Conservation (phyloP, 2,329 filamentous ascomycete genomes). For the Scytalidium lignicola region DNA sequence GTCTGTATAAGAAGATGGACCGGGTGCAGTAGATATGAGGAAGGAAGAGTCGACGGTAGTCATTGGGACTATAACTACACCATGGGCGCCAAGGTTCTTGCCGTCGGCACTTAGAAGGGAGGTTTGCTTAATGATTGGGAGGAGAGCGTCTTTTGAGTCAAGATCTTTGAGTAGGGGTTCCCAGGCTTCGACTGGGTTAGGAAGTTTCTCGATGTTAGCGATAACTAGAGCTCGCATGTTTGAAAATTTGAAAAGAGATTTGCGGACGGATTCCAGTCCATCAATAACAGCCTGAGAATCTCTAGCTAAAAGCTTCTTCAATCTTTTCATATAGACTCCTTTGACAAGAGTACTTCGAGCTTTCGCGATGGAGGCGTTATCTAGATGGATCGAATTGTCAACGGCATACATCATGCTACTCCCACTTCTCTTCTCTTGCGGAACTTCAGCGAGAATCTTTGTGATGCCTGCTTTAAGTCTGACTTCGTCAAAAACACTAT, state of each 20-base stretch:
- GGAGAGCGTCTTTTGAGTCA: slow-evolving; percentile 47
- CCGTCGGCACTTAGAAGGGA: slow-evolving; percentile 73
- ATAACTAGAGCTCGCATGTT: slow-evolving; percentile 86
- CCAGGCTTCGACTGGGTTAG: slow-evolving; percentile 75
- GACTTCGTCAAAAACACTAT: slow-evolving; percentile 76
- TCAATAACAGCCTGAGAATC: slow-evolving; percentile 70
- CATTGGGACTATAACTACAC: slow-evolving; percentile 81
- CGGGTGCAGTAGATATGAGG: slow-evolving; percentile 68
- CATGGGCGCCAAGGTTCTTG: slow-evolving; percentile 65
- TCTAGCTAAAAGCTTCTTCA: slow-evolving; percentile 74
- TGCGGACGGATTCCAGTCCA: slow-evolving; percentile 73
- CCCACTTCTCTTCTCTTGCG: slow-evolving; percentile 85
- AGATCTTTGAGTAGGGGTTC: slow-evolving; percentile 43
- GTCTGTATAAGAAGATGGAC: slow-evolving; percentile 70
- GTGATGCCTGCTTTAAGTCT: slow-evolving; percentile 61
- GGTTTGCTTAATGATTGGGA: slow-evolving; percentile 65
- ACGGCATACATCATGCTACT: slow-evolving; percentile 59
- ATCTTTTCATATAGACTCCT: slow-evolving; percentile 77
- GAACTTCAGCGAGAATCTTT: slow-evolving; percentile 86
- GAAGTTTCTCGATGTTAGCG: slow-evolving; percentile 70
- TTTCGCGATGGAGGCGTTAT: slow-evolving; percentile 69
- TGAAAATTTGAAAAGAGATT: slow-evolving; percentile 71
- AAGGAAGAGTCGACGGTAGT: slow-evolving; percentile 90
- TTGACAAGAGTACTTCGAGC: slow-evolving; percentile 81
- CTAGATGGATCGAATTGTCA: slow-evolving; percentile 74